phyloP scores from a whole-genome alignment of 306 rosid species.

The Cucumis melo region DNA sequence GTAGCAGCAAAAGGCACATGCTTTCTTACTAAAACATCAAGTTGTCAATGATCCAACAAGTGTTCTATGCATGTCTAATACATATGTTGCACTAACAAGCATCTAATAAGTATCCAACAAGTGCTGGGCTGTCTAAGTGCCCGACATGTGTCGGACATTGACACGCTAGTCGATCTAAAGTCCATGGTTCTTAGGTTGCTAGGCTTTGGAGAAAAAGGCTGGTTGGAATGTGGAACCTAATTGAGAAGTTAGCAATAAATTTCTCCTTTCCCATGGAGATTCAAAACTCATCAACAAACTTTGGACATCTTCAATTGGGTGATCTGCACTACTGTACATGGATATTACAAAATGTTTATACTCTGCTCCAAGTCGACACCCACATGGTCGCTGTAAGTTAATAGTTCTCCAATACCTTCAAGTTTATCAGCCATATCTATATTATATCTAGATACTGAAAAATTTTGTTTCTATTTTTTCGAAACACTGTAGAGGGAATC shows the following conservation, averaged over 20 bases:
- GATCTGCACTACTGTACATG: background rate
- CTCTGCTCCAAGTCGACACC: background rate
- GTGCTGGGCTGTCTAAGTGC: too few species aligned
- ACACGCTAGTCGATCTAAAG: too few species aligned
- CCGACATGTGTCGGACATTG: too few species aligned
- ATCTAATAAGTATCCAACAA: too few species aligned
- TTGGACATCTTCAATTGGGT: background rate
- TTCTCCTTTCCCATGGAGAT: background rate
- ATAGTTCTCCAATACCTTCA: background rate
- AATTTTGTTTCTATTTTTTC: background rate
- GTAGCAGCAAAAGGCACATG: background rate
- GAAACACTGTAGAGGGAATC: background rate
- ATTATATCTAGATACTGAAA: background rate
- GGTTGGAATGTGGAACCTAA: too few species aligned
- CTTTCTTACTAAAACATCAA: background rate
- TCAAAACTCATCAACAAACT: background rate
- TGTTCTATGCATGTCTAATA: too few species aligned
- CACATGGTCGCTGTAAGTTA: background rate
- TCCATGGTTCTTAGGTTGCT: too few species aligned
- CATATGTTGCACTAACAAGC: too few species aligned
- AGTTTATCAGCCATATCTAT: background rate
- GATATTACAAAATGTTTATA: background rate
- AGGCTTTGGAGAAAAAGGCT: too few species aligned
- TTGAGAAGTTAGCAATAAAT: too few species aligned
- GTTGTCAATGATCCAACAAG: background rate